Percentiles rank a stretch among this genome's conserved stretches.
Evolutionary conservation across 441 rosid genomes (phyloP).

Genomic region (Syzygium syzygioides): DNA sequence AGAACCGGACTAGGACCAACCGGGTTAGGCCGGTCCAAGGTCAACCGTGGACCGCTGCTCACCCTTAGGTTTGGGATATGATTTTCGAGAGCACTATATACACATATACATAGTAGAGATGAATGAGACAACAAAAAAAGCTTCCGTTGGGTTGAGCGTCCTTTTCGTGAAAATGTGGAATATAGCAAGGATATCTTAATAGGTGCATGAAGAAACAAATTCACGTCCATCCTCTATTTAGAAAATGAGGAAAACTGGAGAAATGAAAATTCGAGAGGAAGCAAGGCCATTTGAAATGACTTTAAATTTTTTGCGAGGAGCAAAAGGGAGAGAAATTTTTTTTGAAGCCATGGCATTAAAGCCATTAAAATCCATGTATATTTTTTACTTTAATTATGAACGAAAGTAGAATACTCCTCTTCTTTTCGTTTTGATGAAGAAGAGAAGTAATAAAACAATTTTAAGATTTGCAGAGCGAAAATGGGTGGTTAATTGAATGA

Average conservation of each 20-base stretch:
- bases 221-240: neutral
- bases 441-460: neutral
- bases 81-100: no score
- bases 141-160: neutral
- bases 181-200: accelerated
- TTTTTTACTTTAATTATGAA: neutral
- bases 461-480: neutral
- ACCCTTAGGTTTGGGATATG: no score
- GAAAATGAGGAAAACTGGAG: neutral
- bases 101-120: no score
- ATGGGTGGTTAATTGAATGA: neutral
- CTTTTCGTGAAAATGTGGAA: neutral
- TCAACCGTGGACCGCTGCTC: no score
- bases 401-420: neutral
- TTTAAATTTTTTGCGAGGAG: neutral
- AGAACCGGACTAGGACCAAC: no score
- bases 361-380: neutral
- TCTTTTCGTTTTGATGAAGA: neutral
- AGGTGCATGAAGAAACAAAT: neutral
- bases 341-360: no score
- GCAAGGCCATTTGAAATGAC: no score
- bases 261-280: neutral
- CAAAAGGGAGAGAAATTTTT: neutral
- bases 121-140: no score
- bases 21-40: no score